phyloP scores from a whole-genome alignment of 2,329 filamentous ascomycete genomes.

The Penicillium fuscoglaucum region DNA sequence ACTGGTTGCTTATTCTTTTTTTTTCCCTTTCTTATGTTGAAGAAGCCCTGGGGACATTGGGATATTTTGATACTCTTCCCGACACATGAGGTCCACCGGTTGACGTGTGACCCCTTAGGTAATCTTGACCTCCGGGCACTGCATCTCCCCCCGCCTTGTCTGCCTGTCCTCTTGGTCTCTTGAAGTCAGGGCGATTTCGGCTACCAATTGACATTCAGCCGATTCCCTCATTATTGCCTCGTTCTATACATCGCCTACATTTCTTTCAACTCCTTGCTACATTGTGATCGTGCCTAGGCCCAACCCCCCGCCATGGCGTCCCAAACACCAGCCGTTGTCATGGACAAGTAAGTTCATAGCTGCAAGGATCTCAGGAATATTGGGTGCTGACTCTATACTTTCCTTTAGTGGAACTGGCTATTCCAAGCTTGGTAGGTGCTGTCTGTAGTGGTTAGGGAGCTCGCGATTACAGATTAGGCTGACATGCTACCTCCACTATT shows the following conservation, averaged over 20 bases:
- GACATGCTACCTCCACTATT: slow-evolving; percentile 29
- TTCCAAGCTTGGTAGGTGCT: slow-evolving; percentile 85
- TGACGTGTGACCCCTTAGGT: slow-evolving; percentile 17
- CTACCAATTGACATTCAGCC: slow-evolving; percentile 10
- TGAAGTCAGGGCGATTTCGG: slow-evolving; percentile 5
- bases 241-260: not conserved
- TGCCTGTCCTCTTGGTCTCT: slow-evolving; percentile 26
- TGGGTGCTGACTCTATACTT: slow-evolving; percentile 23
- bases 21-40: not conserved
- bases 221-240: not conserved
- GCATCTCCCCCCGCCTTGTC: slow-evolving; percentile 28
- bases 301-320: slow-evolving; percentile 69
- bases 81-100: slow-evolving; percentile 15
- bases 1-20: not conserved
- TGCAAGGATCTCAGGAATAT: slow-evolving; percentile 14
- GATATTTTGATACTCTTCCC: slow-evolving; percentile 1
- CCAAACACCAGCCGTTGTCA: slow-evolving; percentile 99
- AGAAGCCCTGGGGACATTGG: not conserved
- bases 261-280: not conserved
- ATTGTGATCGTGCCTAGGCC: slow-evolving; percentile 8
- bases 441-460: slow-evolving; percentile 10
- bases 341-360: slow-evolving; percentile 88
- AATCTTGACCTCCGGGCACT: slow-evolving; percentile 16
- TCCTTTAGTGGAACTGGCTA: slow-evolving; percentile 88
- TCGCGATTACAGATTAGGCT: slow-evolving; percentile 30